Evolutionary conservation across 345 rosid species (phyloP), one percentile per base, ranked within the genome.

Genomic region (Aegle marmelos): DNA sequence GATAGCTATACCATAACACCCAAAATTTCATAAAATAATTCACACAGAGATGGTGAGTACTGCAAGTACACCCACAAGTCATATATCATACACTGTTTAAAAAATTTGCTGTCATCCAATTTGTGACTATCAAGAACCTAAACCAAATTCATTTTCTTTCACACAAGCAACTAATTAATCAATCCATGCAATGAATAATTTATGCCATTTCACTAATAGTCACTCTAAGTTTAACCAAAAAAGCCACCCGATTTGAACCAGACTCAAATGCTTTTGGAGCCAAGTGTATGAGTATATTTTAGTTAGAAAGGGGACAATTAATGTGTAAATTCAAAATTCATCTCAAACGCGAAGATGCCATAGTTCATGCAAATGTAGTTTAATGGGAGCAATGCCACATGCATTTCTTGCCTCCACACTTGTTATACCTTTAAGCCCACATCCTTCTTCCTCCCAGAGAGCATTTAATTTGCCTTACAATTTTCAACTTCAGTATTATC

Each of bases 241-340:
- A 76, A 74, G 77, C 69, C 87, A 86, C 88, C 92, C 81, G 56
- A 79, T 72, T 82, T 69, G 37, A 88, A 86, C 89, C 92, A 67
- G 86, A 84, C 54, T 70, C 57, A 17, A 69, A 65, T 73, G 76
- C 78, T 80, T 79, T 77, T 81, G 76, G 75, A 74, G 64, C 80
- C 84, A 71, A 77, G 76, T 60, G 57, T 30, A 74, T 45, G 74
- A 71, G 71, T 11, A 45, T 36, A 19, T 41, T 41, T 53, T 66
- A 14, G 63, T 75, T 54, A 70, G 79, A 75, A 37, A 80, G 72
- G 78, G 53, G 66, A 33, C 50, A 63, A 11, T 24, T 31, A 28
- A 66, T 64, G 41, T 34, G 22, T 74, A 9, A 22, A 39, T 56
- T 53, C 67, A 67, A 66, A 71, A 60, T 37, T 61, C 67, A 68